These are phyloP conservation scores for Mortierella sp. DNA, from an alignment of 371 early-diverging fungal species.

Conservation along the genomic window DNA sequence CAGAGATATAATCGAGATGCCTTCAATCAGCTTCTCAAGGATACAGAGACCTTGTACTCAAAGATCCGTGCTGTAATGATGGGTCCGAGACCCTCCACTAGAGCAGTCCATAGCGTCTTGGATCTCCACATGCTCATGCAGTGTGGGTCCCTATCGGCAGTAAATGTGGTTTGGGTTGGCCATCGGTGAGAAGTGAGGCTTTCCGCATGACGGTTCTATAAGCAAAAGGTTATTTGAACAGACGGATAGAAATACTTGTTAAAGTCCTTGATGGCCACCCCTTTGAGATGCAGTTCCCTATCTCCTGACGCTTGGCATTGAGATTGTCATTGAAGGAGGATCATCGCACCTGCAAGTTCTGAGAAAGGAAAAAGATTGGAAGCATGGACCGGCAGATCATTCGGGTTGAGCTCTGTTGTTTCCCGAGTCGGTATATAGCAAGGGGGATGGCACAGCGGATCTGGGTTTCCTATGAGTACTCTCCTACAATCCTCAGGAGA, in stretches of 20 bases:
- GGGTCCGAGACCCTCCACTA: slow-evolving; percentile 82
- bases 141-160: slow-evolving; percentile 88
- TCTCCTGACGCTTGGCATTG: slow-evolving; percentile 81
- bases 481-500: too few relatives aligned
- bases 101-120: slow-evolving; percentile 80
- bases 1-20: slow-evolving; percentile 89
- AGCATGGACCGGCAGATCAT: too few relatives aligned
- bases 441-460: too few relatives aligned
- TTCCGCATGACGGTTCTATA: slow-evolving; percentile 88
- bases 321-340: too few relatives aligned
- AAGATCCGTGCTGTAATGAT: slow-evolving; percentile 94
- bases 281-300: slow-evolving; percentile 68
- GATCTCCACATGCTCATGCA: slow-evolving; percentile 97
- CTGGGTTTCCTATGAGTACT: too few relatives aligned
- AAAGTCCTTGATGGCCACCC: slow-evolving; percentile 50
- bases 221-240: slow-evolving; percentile 88
- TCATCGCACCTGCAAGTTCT: too few relatives aligned
- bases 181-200: slow-evolving; percentile 96
- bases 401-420: too few relatives aligned
- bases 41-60: slow-evolving; percentile 92
- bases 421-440: too few relatives aligned
- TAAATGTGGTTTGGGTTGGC: slow-evolving; percentile 94
- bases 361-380: too few relatives aligned
- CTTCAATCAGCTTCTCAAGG: slow-evolving; percentile 93
- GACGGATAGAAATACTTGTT: slow-evolving; percentile 82